Conservation (phyloP, 2,329 filamentous ascomycete species). For the Cercospora brassicicola region DNA sequence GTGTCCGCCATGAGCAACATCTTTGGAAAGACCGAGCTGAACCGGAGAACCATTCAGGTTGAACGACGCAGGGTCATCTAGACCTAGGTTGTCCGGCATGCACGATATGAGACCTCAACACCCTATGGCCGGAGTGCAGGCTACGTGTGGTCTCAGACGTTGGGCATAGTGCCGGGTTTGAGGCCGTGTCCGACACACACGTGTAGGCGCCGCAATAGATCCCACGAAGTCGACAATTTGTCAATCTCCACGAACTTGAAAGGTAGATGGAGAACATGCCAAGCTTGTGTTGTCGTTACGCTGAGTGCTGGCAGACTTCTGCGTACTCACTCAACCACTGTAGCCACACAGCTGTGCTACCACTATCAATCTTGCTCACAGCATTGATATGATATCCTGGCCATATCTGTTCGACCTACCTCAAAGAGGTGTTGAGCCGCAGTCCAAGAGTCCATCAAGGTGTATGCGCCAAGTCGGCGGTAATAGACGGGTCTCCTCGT, state of each 20-base stretch:
- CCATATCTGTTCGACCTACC: neutral
- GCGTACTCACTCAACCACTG: neutral
- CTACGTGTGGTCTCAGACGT: constrained; percentile 20
- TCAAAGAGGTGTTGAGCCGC: constrained; percentile 3
- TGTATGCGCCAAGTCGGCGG: constrained; percentile 6
- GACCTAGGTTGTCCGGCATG: constrained; percentile 21
- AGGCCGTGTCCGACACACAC: neutral
- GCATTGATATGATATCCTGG: neutral
- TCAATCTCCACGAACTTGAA: neutral
- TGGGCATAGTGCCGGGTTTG: constrained; percentile 22
- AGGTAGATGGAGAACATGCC: neutral
- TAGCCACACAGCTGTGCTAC: neutral
- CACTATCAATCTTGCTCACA: neutral
- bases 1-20: neutral
- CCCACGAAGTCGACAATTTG: neutral
- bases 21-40: neutral
- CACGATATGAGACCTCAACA: constrained; percentile 23
- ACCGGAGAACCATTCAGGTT: constrained; percentile 9
- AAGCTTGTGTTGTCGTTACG: neutral
- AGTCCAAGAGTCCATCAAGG: constrained; percentile 7
- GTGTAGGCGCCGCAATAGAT: neutral
- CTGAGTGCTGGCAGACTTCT: neutral
- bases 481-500: neutral
- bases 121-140: constrained; percentile 16
- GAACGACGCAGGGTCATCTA: constrained; percentile 20